Evolutionary conservation across 352 stramenopile species (phyloP).

Genomic region (Thalassiosira exigua): DNA sequence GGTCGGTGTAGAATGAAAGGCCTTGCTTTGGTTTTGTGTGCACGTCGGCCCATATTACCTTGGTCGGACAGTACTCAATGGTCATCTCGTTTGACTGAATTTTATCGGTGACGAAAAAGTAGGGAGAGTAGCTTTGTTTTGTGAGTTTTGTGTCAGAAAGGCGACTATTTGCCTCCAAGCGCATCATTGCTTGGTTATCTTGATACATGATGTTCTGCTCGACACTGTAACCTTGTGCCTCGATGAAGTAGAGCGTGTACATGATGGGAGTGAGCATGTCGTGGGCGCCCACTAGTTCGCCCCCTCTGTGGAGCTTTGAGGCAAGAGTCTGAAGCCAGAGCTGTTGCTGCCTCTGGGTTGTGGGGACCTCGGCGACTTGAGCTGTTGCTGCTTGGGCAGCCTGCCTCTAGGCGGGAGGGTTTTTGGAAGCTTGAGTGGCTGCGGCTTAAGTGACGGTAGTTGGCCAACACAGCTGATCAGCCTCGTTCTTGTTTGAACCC

Average conservation of each 20-base stretch:
- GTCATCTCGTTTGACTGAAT: constrained; percentile 26
- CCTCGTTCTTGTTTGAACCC: too few species aligned
- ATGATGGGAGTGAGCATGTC: constrained; percentile 2
- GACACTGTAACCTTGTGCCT: constrained; percentile 34
- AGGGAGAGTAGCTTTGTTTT: constrained; percentile 39
- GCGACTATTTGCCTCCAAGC: constrained; percentile 19
- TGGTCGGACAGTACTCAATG: constrained; percentile 35
- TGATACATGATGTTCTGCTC: constrained; percentile 27
- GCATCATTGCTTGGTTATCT: constrained; percentile 23
- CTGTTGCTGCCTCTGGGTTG: too few species aligned
- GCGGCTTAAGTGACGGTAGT: too few species aligned
- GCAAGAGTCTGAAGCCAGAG: too few species aligned
- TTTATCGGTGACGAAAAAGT: constrained; percentile 42
- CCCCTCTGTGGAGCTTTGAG: constrained; percentile 31
- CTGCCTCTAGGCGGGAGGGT: too few species aligned
- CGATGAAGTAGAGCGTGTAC: constrained; percentile 29
- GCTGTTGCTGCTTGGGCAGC: too few species aligned
- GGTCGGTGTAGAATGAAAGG: neutral
- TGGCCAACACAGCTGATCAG: too few species aligned
- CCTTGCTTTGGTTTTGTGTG: constrained; percentile 5
- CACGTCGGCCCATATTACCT: constrained; percentile 31
- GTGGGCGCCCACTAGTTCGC: constrained; percentile 23
- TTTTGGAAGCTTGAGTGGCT: too few species aligned
- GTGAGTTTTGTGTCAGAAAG: constrained; percentile 15
- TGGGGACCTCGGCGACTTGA: too few species aligned